Evolutionary conservation across 31 red algal genomes (phyloP).

Genomic region (Odonthalia washingtoniensis): DNA sequence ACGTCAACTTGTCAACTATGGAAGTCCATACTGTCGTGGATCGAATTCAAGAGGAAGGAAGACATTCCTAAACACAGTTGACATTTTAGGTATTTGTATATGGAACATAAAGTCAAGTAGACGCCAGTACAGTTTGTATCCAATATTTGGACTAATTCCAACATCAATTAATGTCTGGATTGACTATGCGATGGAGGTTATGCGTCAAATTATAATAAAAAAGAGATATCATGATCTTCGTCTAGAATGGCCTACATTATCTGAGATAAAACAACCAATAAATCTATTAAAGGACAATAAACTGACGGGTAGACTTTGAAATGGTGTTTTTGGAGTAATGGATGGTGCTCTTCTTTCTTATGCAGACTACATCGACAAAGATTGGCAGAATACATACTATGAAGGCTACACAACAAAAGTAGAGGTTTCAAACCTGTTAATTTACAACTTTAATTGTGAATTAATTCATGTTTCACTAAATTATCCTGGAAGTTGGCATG

Average conservation of each 20-base stretch:
- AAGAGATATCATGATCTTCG: neutral
- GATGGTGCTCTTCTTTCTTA: slow-evolving; percentile 20
- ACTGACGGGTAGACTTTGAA: neutral
- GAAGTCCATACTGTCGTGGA: neutral
- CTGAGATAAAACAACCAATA: neutral
- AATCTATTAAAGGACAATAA: neutral
- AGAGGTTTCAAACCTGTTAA: slow-evolving; percentile 39
- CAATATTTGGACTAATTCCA: slow-evolving; percentile 33
- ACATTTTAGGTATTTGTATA: slow-evolving; percentile 33
- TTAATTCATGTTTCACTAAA: slow-evolving; percentile 36
- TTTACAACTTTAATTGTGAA: slow-evolving; percentile 33
- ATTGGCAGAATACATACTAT: slow-evolving; percentile 47
- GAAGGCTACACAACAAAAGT: slow-evolving; percentile 34
- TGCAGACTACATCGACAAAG: slow-evolving; percentile 4
- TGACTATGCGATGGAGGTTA: slow-evolving; percentile 35
- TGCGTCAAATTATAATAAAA: neutral
- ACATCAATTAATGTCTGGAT: slow-evolving; percentile 14
- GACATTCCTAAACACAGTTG: neutral
- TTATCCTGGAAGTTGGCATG: slow-evolving; percentile 31
- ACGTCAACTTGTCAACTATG: neutral
- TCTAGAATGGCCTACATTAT: neutral
- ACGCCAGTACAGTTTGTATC: slow-evolving; percentile 1
- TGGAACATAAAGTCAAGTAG: slow-evolving; percentile 12
- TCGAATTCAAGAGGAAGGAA: neutral
- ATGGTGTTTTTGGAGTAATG: slow-evolving; percentile 38